Conservation (phyloP, 2,329 filamentous ascomycete species). For the Pseudocercospora eumusae region DNA sequence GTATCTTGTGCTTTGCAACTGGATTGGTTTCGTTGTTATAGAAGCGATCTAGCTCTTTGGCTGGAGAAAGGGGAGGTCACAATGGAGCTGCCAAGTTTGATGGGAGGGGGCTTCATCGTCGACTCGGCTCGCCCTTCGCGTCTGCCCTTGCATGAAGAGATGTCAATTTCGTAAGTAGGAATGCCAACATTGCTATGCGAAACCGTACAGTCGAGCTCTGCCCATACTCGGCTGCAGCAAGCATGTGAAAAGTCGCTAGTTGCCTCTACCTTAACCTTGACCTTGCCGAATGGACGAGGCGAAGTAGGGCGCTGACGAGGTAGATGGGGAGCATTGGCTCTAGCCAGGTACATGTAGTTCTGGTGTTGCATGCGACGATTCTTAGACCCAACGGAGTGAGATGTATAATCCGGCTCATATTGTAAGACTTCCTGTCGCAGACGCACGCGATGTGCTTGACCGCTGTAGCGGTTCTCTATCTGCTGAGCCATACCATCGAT, state of each 20-base stretch:
- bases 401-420: not conserved
- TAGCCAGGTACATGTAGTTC: not conserved
- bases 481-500: constrained; percentile 8
- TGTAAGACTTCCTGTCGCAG: constrained; percentile 1
- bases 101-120: no score
- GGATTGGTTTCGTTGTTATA: no score
- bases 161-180: no score
- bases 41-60: no score
- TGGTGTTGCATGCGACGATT: not conserved
- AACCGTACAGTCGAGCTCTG: no score
- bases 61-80: no score
- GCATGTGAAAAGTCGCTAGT: not conserved
- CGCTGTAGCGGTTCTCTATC: constrained; percentile 19
- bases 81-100: no score
- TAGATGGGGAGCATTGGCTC: not conserved
- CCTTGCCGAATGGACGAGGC: constrained; percentile 7
- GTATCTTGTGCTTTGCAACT: no score
- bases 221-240: not conserved
- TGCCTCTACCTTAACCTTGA: constrained; percentile 1
- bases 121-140: no score
- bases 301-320: constrained; percentile 11
- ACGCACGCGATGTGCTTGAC: constrained; percentile 27
- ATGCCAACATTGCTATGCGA: no score
- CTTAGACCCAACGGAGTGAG: not conserved
- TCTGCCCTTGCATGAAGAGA: no score